Percentiles rank a stretch among this genome's conserved stretches.
Conservation (phyloP, 768 basidiomycete species). For the Boletus insuetus region DNA sequence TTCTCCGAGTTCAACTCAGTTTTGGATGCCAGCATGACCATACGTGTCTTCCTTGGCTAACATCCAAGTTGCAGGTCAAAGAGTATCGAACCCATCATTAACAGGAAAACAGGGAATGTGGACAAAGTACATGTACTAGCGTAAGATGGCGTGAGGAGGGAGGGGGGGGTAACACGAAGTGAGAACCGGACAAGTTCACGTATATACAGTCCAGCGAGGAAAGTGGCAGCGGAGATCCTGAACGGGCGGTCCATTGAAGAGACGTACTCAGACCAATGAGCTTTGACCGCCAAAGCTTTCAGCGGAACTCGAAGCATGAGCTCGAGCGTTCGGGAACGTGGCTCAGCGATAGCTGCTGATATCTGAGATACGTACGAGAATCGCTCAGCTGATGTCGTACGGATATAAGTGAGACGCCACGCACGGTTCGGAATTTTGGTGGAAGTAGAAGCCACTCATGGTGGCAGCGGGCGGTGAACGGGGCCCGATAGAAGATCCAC, state of each 20-base stretch:
- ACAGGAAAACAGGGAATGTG: slow-evolving; percentile 10
- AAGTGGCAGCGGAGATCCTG: neutral
- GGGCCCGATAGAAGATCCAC: slow-evolving; percentile 50
- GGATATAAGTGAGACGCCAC: slow-evolving; percentile 32
- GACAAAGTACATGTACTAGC: slow-evolving; percentile 17
- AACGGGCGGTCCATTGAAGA: slow-evolving; percentile 3
- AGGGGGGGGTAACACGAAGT: slow-evolving; percentile 21
- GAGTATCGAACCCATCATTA: neutral
- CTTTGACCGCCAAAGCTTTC: slow-evolving; percentile 22
- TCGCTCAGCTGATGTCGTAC: slow-evolving; percentile 4
- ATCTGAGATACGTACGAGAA: slow-evolving; percentile 43
- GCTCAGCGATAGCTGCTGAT: slow-evolving; percentile 82
- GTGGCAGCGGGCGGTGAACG: slow-evolving; percentile 55
- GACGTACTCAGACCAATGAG: neutral
- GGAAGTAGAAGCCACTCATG: slow-evolving; percentile 92
- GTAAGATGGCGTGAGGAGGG: slow-evolving; percentile 6
- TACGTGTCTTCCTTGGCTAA: too few species aligned
- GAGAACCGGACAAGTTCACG: slow-evolving; percentile 10
- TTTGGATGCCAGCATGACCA: neutral
- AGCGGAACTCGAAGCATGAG: slow-evolving; percentile 87
- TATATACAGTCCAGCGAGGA: slow-evolving; percentile 13
- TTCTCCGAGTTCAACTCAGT: too few species aligned
- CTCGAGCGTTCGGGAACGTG: slow-evolving; percentile 74
- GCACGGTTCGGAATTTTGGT: slow-evolving; percentile 90
- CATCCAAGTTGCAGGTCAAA: too few species aligned